phyloP scores from a whole-genome alignment of 805 yeast species.

The Zygosaccharomyces siamensis region DNA sequence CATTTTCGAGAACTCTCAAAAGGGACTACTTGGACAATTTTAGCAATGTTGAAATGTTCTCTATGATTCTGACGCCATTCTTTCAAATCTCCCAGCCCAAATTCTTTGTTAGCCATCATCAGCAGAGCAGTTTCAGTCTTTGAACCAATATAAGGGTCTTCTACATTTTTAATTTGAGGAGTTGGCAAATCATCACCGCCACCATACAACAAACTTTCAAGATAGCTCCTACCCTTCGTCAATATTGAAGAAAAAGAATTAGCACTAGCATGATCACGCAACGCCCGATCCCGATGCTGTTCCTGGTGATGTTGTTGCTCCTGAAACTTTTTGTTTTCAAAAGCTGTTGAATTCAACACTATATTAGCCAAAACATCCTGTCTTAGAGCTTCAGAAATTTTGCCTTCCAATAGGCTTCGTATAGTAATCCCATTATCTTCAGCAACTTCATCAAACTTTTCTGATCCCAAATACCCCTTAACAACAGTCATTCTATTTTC shows the following conservation, averaged over 20 bases:
- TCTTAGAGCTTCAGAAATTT: conserved; percentile 15
- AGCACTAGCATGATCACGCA: conserved; percentile 14
- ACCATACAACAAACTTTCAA: conserved; percentile 19
- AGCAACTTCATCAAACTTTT: conserved; percentile 50
- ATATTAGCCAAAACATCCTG: conserved; percentile 50
- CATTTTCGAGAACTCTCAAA: conserved; percentile 91
- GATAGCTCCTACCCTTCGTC: conserved; percentile 5
- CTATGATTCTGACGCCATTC: conserved; percentile 38
- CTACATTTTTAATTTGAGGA: conserved; percentile 16
- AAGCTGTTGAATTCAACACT: conserved; percentile 81
- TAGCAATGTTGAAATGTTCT: conserved; percentile 30
- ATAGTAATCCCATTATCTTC: conserved; percentile 12
- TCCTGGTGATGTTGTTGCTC: conserved; percentile 9
- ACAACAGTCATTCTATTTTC: conserved; percentile 92
- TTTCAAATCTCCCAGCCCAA: conserved; percentile 41
- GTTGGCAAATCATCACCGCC: conserved; percentile 15
- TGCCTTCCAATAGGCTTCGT: conserved; percentile 5
- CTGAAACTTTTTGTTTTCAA: conserved; percentile 53
- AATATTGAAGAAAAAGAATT: conserved; percentile 25
- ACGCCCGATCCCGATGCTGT: conserved; percentile 1
- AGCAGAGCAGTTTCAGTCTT: conserved; percentile 92
- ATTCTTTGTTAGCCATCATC: conserved; percentile 54
- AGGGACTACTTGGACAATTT: conserved; percentile 69
- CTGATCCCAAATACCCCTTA: conserved; percentile 59
- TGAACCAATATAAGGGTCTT: conserved; percentile 77